Conservation (phyloP, 192 early-diverging fungal genomes). For the Coemansia erecta region DNA sequence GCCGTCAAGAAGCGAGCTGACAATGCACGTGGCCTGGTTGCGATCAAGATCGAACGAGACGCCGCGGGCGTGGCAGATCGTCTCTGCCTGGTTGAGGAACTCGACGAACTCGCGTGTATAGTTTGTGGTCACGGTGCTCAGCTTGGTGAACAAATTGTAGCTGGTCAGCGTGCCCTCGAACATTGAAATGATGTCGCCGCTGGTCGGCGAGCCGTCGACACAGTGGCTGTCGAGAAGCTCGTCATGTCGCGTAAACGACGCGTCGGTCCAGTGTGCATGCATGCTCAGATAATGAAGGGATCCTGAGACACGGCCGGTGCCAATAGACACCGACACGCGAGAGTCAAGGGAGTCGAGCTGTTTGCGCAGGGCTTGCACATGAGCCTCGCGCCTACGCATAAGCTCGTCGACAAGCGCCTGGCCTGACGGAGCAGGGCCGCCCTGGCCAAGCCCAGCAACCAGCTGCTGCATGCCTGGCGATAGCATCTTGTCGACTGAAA, state of each 20-base stretch:
- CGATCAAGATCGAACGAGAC: slow-evolving; percentile 47
- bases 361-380: slow-evolving; percentile 17
- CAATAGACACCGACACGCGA: slow-evolving; percentile 41
- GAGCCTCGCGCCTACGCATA: slow-evolving; percentile 14
- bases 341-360: slow-evolving; percentile 14
- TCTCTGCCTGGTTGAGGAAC: slow-evolving; percentile 51
- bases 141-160: slow-evolving; percentile 27
- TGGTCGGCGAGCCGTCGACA: slow-evolving; percentile 34
- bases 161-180: slow-evolving; percentile 45
- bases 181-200: slow-evolving; percentile 42
- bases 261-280: slow-evolving; percentile 45
- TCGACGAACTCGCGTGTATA: slow-evolving; percentile 52
- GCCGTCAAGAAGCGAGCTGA: slow-evolving; percentile 35
- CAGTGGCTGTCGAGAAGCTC: slow-evolving; percentile 42
- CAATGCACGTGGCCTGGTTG: slow-evolving; percentile 44
- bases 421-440: slow-evolving; percentile 19
- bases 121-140: slow-evolving; percentile 42
- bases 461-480: slow-evolving; percentile 47
- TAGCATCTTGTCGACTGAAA: slow-evolving; percentile 34
- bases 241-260: slow-evolving; percentile 27
- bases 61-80: slow-evolving; percentile 48
- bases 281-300: slow-evolving; percentile 31
- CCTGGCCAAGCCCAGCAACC: slow-evolving; percentile 25
- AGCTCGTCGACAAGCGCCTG: slow-evolving; percentile 31
- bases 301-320: slow-evolving; percentile 21